A percentile compares a stretch with the other conserved stretches of the same genome.
Evolutionary conservation across 441 rosid genomes (phyloP).

Genomic region (Capsella rubella): DNA sequence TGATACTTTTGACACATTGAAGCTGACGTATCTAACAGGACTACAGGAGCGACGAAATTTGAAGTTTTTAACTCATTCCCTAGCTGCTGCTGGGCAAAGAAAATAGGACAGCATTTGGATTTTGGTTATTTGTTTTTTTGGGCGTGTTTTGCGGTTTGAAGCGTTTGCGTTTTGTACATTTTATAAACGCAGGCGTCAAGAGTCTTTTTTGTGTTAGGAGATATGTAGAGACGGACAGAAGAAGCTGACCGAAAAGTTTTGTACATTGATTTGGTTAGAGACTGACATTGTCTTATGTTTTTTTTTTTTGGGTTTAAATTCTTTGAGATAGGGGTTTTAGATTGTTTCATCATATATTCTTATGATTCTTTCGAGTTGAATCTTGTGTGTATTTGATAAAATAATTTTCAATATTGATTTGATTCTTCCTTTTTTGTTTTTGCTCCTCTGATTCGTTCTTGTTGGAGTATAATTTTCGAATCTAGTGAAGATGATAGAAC

Average conservation of each 20-base stretch:
- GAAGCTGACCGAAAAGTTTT: slow-evolving; percentile 42
- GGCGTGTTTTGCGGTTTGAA: slow-evolving; percentile 34
- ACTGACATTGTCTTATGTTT: neutral
- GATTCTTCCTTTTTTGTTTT: slow-evolving; percentile 12
- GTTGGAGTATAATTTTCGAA: too few relatives aligned
- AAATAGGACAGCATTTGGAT: slow-evolving; percentile 36
- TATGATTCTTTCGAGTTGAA: slow-evolving; percentile 32
- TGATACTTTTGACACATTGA: slow-evolving; percentile 45
- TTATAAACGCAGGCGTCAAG: slow-evolving; percentile 34
- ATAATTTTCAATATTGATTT: slow-evolving; percentile 21
- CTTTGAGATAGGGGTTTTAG: slow-evolving; percentile 30
- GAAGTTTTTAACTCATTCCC: slow-evolving; percentile 27
- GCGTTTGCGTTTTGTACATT: slow-evolving; percentile 48
- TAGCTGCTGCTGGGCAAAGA: slow-evolving; percentile 38
- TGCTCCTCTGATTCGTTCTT: neutral
- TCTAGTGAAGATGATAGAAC: too few relatives aligned
- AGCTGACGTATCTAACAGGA: slow-evolving; percentile 42
- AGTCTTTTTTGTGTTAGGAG: slow-evolving; percentile 39
- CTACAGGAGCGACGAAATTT: slow-evolving; percentile 29
- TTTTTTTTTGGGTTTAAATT: slow-evolving; percentile 21
- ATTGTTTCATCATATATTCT: slow-evolving; percentile 40
- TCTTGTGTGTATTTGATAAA: slow-evolving; percentile 5
- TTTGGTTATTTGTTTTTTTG: neutral
- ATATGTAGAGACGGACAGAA: slow-evolving; percentile 36
- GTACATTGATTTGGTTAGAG: slow-evolving; percentile 44